Percentiles rank a stretch among this genome's conserved stretches.
Evolutionary conservation across 441 rosid species (phyloP).

Genomic region (Macaranga tanarius): DNA sequence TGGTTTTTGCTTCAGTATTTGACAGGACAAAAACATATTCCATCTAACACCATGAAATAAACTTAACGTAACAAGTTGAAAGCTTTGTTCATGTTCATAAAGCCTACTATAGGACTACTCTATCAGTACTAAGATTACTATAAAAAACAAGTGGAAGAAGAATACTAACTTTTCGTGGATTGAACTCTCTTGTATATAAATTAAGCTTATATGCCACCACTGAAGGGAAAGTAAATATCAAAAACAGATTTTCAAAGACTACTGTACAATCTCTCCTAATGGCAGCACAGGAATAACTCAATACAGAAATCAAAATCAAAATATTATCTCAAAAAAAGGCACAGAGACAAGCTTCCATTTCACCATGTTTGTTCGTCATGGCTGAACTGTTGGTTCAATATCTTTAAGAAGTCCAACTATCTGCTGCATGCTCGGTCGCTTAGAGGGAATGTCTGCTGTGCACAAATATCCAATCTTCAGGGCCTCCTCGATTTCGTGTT

Average conservation of each 20-base stretch:
- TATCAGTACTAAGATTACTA: not conserved
- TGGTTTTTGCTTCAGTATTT: not conserved
- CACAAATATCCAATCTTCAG: conserved; percentile 92
- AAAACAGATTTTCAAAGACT: conserved; percentile 30
- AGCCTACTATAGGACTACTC: too few relatives aligned
- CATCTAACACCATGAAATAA: not conserved
- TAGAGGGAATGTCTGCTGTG: conserved; percentile 77
- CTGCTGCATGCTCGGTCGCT: conserved; percentile 96
- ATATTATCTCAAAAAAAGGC: not conserved
- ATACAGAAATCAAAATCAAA: conserved; percentile 12
- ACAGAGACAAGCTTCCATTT: conserved; percentile 17
- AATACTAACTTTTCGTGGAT: conserved; percentile 14
- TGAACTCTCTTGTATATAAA: conserved; percentile 19
- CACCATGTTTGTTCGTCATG: conserved; percentile 31
- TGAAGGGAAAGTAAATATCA: conserved; percentile 20
- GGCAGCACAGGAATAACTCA: conserved; percentile 31
- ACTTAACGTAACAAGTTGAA: not conserved
- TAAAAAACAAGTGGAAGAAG: conserved; percentile 1
- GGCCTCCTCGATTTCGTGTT: conserved; percentile 73
- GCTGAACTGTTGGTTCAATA: conserved; percentile 55
- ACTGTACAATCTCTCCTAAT: conserved; percentile 39
- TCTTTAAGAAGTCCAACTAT: conserved; percentile 95
- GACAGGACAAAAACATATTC: not conserved
- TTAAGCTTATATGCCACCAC: conserved; percentile 24
- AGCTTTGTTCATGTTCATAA: not conserved